Base-by-base conservation (phyloP, 495 filamentous ascomycete species). In the Chaetomidium leptoderma region DNA sequence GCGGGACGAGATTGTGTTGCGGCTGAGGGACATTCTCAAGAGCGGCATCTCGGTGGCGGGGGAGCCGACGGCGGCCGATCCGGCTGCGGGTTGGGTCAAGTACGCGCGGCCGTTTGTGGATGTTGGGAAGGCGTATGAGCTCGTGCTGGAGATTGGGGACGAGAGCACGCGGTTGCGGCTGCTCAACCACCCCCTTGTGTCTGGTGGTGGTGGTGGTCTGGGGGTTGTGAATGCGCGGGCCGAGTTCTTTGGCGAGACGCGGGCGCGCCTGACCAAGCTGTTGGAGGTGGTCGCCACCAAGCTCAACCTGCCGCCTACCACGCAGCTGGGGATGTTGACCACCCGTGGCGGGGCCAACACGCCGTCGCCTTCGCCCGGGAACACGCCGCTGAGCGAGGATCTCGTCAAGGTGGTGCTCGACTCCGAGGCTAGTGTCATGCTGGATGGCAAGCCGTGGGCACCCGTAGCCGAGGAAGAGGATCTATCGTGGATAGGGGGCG, bases 91-190 rank as follows among this genome's bases (percentile, higher is more conserved):
- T 3, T 88, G 81, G 75, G 83, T 96, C 40, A 83, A 78, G 30
- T 97, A 96, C 63, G 80, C 87, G 32, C 86, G 92, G 6, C 92
- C 92, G 0, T 95, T 85, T 63, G 83, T 87, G 16, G 90, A 95
- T 61, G n/a, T n/a, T n/a, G 87, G 89, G 32, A 78, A 76, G 9
- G 66, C 84, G 4, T 77, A 83, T 61, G 88, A 92, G 67, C 78
- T 95, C 17, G 81, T 97, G 45, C 70, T 96, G 3, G 90, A 97
- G 64, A 87, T 92, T 44, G 83, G 83, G 32, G 78, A 77, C 17
- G 88, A 92, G 63, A 76, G 74, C 27, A 89, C 85, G 2, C 74
- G 82, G 23, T 63, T 96, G 35, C 79, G 90, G 58, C 71, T 85
- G 23, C n/a, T n/a, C n/a, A n/a, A n/a, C n/a, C n/a, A n/a, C n/a